Percentiles rank a stretch among this genome's conserved stretches.
Evolutionary conservation across 192 early-diverging fungal genomes (phyloP).

Genomic region (Backusella luteola): DNA sequence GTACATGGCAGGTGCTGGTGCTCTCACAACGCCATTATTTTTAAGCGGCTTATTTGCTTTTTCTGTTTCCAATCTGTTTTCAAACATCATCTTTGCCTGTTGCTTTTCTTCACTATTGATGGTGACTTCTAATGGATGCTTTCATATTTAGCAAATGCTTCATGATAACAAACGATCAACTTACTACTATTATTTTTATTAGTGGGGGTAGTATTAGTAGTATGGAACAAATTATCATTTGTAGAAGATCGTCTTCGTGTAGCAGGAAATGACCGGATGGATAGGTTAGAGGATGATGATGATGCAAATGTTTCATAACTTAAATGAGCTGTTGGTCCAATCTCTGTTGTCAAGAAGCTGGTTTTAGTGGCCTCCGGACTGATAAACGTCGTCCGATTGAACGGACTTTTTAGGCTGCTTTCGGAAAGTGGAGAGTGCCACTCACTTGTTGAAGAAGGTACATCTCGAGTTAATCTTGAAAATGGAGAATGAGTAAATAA

Average conservation of each 20-base stretch:
- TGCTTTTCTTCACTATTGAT: background rate
- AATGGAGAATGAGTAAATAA: background rate
- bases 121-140: background rate
- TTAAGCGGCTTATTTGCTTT: background rate
- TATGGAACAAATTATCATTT: background rate
- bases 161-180: no score
- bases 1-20: constrained; percentile 79
- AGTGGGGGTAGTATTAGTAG: background rate
- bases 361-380: background rate
- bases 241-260: background rate
- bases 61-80: constrained; percentile 1
- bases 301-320: constrained; percentile 11
- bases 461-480: constrained; percentile 5
- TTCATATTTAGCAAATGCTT: background rate
- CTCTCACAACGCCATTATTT: constrained; percentile 22
- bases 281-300: constrained; percentile 3
- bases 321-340: background rate
- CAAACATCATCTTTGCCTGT: constrained; percentile 6
- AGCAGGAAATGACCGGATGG: background rate
- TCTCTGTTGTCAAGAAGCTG: background rate
- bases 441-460: background rate
- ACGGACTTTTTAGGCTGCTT: background rate
- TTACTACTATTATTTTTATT: background rate
- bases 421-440: background rate
- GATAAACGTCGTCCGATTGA: background rate